Conservation (phyloP, 192 early-diverging fungal species). For the Chytriomyces confervae region DNA sequence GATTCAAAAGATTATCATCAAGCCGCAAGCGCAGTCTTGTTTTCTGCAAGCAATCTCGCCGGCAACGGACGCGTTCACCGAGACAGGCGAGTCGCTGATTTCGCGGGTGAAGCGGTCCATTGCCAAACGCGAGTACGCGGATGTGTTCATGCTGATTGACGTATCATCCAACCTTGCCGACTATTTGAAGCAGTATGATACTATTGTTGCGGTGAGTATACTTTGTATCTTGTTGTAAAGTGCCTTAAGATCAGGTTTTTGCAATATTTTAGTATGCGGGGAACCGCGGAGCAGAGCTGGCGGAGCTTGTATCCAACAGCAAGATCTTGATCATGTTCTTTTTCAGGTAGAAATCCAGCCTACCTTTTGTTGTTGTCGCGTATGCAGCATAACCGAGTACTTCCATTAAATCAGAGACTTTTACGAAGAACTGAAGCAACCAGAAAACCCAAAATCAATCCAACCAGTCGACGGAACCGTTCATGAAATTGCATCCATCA, state of each 20-base stretch:
- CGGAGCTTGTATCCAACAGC: constrained; percentile 56
- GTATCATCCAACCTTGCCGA: constrained; percentile 59
- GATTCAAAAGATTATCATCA: constrained; percentile 64
- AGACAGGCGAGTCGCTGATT: constrained; percentile 62
- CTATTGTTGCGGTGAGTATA: constrained; percentile 48
- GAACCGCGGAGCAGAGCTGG: constrained; percentile 51
- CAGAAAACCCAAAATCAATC: constrained; percentile 11
- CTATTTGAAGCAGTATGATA: constrained; percentile 49
- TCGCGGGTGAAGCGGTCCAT: constrained; percentile 56
- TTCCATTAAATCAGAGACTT: constrained; percentile 66
- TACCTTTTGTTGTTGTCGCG: neutral
- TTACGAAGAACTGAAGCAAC: constrained; percentile 72
- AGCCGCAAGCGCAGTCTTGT: constrained; percentile 49
- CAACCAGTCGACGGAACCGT: constrained; percentile 83
- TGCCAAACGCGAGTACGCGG: constrained; percentile 52
- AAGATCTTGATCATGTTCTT: constrained; percentile 54
- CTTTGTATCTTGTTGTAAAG: neutral
- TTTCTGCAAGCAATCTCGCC: constrained; percentile 55
- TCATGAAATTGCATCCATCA: constrained; percentile 78
- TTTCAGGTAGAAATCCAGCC: constrained; percentile 10
- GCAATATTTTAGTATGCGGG: constrained; percentile 43
- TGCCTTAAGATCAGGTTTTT: neutral
- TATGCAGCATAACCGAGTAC: neutral
- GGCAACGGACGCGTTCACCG: constrained; percentile 55
- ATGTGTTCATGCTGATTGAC: constrained; percentile 75